Conservation (phyloP, 2,329 filamentous ascomycete species). For the Orbilia brochopaga region DNA sequence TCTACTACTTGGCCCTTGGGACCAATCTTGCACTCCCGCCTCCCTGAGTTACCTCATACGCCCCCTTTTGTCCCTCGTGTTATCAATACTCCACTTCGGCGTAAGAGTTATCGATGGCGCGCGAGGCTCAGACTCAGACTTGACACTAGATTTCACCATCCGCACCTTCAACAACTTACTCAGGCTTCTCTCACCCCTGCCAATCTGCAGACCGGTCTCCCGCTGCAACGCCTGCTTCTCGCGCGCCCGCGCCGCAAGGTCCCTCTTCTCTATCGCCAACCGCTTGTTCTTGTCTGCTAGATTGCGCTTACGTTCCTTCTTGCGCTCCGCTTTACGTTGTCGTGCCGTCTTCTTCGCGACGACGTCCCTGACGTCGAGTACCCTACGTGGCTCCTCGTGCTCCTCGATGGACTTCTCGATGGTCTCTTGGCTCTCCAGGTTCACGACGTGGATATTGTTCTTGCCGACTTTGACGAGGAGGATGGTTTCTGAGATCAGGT, state of each 20-base stretch:
- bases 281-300: neutral
- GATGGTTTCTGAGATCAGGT: slow-evolving; percentile 22
- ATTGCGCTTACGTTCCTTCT: slow-evolving; percentile 9
- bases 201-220: neutral
- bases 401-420: slow-evolving; percentile 9
- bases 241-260: neutral
- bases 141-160: no score
- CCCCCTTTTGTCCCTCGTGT: no score
- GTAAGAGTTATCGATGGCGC: no score
- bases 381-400: neutral
- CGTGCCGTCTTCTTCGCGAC: neutral
- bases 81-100: no score
- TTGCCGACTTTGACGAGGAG: slow-evolving; percentile 37
- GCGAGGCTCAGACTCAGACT: no score
- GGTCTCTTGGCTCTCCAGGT: slow-evolving; percentile 4
- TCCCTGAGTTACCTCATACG: no score
- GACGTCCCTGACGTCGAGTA: neutral
- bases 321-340: slow-evolving; percentile 12
- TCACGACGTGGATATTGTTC: slow-evolving; percentile 30
- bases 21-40: no score
- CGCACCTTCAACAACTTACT: neutral
- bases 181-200: neutral
- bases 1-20: no score
- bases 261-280: neutral
- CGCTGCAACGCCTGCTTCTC: neutral